Percentiles rank a stretch among this genome's conserved stretches.
Evolutionary conservation across 2,329 filamentous ascomycete genomes (phyloP).

Genomic region (Paecilomyces niveus): DNA sequence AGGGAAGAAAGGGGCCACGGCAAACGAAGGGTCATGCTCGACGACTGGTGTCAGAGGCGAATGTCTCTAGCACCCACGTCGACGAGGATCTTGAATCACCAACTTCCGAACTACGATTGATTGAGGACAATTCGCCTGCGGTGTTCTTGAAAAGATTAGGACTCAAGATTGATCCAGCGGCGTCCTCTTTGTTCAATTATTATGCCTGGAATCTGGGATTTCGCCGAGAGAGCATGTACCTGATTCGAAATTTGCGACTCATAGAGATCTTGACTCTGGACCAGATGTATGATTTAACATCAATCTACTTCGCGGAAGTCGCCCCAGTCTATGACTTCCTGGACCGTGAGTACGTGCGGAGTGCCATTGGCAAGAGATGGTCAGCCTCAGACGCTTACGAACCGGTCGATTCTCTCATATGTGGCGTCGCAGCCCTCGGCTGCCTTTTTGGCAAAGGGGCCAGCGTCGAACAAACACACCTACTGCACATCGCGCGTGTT

Average conservation of each 20-base stretch:
- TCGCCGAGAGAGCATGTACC: not conserved
- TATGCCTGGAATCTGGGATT: constrained; percentile 1
- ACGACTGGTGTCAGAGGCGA: not conserved
- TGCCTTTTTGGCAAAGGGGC: constrained; percentile 2
- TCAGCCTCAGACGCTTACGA: not conserved
- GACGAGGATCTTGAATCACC: not conserved
- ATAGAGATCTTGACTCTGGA: constrained; percentile 2
- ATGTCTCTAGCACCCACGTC: not conserved
- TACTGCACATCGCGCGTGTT: constrained; percentile 4
- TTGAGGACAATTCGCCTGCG: not conserved
- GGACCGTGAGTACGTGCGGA: constrained; percentile 1
- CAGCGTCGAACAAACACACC: not conserved
- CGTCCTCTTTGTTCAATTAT: not conserved
- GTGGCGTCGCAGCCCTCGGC: constrained; percentile 10
- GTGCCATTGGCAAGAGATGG: not conserved
- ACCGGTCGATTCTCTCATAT: constrained; percentile 3
- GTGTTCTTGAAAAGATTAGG: not conserved
- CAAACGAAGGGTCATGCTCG: not conserved
- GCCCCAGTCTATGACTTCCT: constrained; percentile 10
- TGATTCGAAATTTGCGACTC: not conserved
- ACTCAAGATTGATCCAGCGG: not conserved
- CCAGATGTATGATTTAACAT: not conserved
- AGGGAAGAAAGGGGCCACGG: not conserved
- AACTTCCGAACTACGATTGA: not conserved
- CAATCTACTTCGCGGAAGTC: constrained; percentile 3